Evolutionary conservation across 2,329 filamentous ascomycete genomes (phyloP).

Genomic region (Trichophyton rubrum): DNA sequence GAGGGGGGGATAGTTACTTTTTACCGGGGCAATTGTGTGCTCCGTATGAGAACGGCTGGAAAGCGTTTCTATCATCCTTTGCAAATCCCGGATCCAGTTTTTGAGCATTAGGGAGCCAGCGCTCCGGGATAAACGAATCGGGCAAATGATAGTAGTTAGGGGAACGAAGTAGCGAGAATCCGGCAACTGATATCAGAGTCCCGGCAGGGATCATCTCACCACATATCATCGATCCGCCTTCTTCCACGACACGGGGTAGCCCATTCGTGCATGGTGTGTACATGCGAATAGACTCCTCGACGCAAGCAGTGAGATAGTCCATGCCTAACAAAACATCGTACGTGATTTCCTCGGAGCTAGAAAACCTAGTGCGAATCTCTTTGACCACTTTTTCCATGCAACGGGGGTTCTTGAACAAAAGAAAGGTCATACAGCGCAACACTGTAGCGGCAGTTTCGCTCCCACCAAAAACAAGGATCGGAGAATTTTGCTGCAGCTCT

Average conservation of each 20-base stretch:
- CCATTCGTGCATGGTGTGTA: conserved; percentile 22
- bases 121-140: conserved; percentile 21
- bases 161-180: conserved; percentile 23
- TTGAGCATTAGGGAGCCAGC: conserved; percentile 24
- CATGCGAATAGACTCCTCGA: conserved; percentile 19
- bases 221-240: conserved; percentile 20
- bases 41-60: conserved; percentile 23
- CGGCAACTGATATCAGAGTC: conserved; percentile 16
- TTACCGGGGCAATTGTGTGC: conserved; percentile 28
- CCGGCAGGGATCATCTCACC: conserved; percentile 18
- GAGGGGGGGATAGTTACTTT: conserved; percentile 20
- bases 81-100: conserved; percentile 19
- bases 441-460: conserved; percentile 18
- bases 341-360: conserved; percentile 14
- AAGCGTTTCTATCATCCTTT: conserved; percentile 19
- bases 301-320: conserved; percentile 19
- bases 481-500: conserved; percentile 9
- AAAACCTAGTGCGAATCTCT: conserved; percentile 20
- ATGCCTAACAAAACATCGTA: conserved; percentile 13
- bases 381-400: conserved; percentile 14
- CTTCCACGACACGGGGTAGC: conserved; percentile 21
- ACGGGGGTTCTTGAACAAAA: conserved; percentile 16
- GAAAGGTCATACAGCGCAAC: conserved; percentile 16
- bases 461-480: conserved; percentile 16
- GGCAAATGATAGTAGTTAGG: conserved; percentile 19